A percentile compares a stretch with the other conserved stretches of the same genome.
Conservation (phyloP, 2,329 filamentous ascomycete species). For the Bipolaris oryzae region DNA sequence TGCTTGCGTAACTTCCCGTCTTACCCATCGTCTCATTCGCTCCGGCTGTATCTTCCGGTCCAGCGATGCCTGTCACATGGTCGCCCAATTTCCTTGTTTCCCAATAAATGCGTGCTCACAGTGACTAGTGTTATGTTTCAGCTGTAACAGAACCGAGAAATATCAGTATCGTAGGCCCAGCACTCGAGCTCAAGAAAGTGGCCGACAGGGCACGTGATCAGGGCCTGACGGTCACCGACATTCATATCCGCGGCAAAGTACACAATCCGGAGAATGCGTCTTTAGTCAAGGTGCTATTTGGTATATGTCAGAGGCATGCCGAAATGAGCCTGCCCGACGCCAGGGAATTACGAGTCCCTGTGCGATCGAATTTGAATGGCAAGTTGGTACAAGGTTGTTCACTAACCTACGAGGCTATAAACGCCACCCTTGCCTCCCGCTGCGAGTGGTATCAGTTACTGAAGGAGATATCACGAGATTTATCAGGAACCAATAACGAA, state of each 20-base stretch:
- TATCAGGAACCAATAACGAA: constrained; percentile 8
- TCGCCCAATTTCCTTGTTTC: no score
- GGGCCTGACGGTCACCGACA: constrained; percentile 21
- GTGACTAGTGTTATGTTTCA: constrained; percentile 23
- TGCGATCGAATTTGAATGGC: constrained; percentile 25
- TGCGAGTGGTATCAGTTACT: constrained; percentile 32
- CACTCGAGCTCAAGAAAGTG: constrained; percentile 16
- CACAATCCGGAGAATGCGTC: constrained; percentile 30
- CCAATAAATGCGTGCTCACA: constrained; percentile 6
- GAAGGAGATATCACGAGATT: constrained; percentile 21
- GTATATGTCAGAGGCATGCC: constrained; percentile 9
- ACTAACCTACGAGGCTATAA: constrained; percentile 19
- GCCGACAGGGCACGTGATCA: constrained; percentile 12
- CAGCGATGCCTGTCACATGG: background rate
- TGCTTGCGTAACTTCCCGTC: background rate
- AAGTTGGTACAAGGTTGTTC: constrained; percentile 3
- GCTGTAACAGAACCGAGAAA: constrained; percentile 32
- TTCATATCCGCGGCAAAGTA: constrained; percentile 28
- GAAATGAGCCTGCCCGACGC: constrained; percentile 19
- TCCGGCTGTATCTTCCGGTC: background rate
- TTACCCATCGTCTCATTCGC: background rate
- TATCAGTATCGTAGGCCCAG: constrained; percentile 28
- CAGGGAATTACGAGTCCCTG: constrained; percentile 14
- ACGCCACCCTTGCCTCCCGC: constrained; percentile 25
- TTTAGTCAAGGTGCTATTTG: constrained; percentile 22